These are phyloP conservation scores for Aquilaria agallochum DNA, from an alignment of 441 rosid species.

Conservation along the genomic window DNA sequence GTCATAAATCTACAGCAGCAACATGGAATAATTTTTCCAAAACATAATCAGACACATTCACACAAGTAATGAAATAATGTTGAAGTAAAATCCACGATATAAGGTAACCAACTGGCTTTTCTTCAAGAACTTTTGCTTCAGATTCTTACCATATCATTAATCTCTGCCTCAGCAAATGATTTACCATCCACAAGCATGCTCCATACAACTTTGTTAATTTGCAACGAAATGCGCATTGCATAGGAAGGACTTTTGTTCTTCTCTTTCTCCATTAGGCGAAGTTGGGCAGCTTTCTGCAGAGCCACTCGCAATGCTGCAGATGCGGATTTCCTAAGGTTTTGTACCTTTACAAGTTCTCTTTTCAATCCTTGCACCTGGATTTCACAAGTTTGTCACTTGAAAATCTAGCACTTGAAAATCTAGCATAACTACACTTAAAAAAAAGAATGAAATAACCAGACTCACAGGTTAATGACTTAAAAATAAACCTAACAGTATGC, in stretches of 20 bases:
- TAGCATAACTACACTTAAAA: too few species aligned
- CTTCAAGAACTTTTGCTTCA: slow-evolving; percentile 8
- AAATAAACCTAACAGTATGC: background rate
- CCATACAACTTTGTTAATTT: slow-evolving; percentile 91
- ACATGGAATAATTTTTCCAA: background rate
- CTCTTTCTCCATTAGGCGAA: slow-evolving; percentile 85
- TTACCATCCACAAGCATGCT: slow-evolving; percentile 96
- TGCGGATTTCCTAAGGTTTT: slow-evolving; percentile 72
- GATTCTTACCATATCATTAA: slow-evolving; percentile 89
- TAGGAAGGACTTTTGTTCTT: slow-evolving; percentile 96
- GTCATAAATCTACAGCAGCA: slow-evolving; percentile 69
- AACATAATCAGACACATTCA: too few species aligned
- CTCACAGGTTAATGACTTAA: background rate
- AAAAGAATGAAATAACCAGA: background rate
- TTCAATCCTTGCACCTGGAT: slow-evolving; percentile 75
- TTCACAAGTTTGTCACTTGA: slow-evolving; percentile 10
- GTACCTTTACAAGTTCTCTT: slow-evolving; percentile 56
- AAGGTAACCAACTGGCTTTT: slow-evolving; percentile 8
- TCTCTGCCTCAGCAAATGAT: slow-evolving; percentile 98
- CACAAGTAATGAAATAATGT: slow-evolving; percentile 3
- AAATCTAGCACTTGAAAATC: background rate
- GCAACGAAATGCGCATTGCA: slow-evolving; percentile 95
- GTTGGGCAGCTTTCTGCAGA: slow-evolving; percentile 89
- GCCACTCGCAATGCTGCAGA: slow-evolving; percentile 62
- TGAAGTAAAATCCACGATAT: slow-evolving; percentile 14